These are phyloP conservation scores for Sporothrix pseudoabietina DNA, from an alignment of 2,329 filamentous ascomycete species.

Conservation along the genomic window DNA sequence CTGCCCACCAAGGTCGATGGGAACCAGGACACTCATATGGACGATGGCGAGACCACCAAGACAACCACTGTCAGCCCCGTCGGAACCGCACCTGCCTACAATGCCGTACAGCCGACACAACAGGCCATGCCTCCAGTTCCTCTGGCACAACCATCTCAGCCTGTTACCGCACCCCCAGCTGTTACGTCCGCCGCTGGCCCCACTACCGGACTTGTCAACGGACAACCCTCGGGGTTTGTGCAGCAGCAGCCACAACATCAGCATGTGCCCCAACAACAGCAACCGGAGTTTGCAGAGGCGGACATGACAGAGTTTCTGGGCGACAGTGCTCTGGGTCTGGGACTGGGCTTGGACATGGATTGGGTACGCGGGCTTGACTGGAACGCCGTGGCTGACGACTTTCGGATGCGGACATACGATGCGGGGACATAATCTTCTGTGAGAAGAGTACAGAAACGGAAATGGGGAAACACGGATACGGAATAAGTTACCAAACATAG, in stretches of 20 bases:
- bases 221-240: neutral
- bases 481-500: neutral
- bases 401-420: slow-evolving; percentile 28
- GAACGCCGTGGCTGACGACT: slow-evolving; percentile 30
- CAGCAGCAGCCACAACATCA: neutral
- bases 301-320: slow-evolving; percentile 29
- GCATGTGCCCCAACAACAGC: neutral
- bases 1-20: neutral
- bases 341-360: slow-evolving; percentile 25
- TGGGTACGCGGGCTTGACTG: slow-evolving; percentile 34
- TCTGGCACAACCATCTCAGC: neutral
- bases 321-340: slow-evolving; percentile 23
- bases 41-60: neutral
- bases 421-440: neutral
- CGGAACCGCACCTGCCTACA: neutral
- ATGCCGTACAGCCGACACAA: neutral
- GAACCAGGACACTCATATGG: neutral
- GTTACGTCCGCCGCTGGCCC: neutral
- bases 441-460: neutral
- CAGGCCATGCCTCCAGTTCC: neutral
- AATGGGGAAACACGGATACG: neutral
- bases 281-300: neutral
- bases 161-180: neutral
- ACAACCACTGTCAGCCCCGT: neutral
- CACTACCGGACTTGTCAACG: neutral